Conservation (phyloP, 495 filamentous ascomycete species). For the Echria macrotheca region DNA sequence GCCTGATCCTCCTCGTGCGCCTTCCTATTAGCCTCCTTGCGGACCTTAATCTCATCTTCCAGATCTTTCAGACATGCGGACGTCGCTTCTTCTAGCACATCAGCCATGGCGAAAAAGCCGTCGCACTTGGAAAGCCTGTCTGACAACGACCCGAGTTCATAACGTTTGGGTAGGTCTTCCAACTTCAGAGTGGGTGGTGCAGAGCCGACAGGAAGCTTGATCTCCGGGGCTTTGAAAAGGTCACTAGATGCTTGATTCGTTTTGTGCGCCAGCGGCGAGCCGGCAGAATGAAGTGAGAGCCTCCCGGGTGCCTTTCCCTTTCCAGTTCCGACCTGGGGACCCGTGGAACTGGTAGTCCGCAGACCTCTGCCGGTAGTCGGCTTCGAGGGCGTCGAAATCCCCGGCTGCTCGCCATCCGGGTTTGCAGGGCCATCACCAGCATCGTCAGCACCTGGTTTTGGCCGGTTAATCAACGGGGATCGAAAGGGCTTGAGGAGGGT, state of each 20-base stretch:
- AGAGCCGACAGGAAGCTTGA: no score
- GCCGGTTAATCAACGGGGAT: constrained; percentile 24
- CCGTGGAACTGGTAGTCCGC: not conserved
- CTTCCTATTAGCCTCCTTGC: constrained; percentile 19
- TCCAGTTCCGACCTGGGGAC: not conserved
- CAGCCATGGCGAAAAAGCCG: no score
- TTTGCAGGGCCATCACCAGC: not conserved
- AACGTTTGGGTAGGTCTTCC: no score
- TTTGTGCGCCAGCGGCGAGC: not conserved
- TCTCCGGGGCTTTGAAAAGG: not conserved
- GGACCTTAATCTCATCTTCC: constrained; percentile 11
- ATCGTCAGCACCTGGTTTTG: not conserved
- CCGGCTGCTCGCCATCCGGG: not conserved
- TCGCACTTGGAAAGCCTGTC: no score
- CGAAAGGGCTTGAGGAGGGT: constrained; percentile 26
- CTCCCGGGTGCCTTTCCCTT: no score
- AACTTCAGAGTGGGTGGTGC: no score
- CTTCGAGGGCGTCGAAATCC: not conserved
- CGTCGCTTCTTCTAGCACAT: not conserved
- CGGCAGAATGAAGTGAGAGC: no score
- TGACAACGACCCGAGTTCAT: no score
- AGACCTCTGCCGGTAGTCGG: not conserved
- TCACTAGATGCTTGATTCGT: not conserved
- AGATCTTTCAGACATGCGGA: not conserved
- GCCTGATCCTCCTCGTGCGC: constrained; percentile 13